Evolutionary conservation across 164 flowering plant species (phyloP).

Genomic region (Umbellularia californica): DNA sequence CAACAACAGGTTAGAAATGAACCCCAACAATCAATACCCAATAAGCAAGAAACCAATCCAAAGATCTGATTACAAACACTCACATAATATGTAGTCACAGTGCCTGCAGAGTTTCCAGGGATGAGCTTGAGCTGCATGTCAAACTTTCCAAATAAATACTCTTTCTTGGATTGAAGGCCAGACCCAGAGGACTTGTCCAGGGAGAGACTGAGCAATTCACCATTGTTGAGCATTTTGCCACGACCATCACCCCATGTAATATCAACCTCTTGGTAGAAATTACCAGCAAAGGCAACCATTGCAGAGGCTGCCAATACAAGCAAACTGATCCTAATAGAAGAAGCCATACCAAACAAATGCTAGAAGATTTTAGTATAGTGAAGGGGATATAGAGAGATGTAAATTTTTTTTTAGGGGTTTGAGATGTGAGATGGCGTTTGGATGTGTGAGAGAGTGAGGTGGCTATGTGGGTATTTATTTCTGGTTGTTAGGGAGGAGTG

Average conservation of each 20-base stretch:
- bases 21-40: not conserved
- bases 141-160: slow-evolving; percentile 17
- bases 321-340: not conserved
- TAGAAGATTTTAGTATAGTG: not conserved
- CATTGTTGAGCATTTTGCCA: slow-evolving; percentile 22
- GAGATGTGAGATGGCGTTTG: not conserved
- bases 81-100: slow-evolving; percentile 24
- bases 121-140: slow-evolving; percentile 24
- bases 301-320: not conserved
- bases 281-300: slow-evolving; percentile 9
- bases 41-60: not conserved
- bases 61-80: not conserved
- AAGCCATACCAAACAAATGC: not conserved
- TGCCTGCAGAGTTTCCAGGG: slow-evolving; percentile 25
- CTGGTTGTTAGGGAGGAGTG: no score
- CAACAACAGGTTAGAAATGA: not conserved
- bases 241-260: slow-evolving; percentile 23
- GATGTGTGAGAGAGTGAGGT: no score
- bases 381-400: not conserved
- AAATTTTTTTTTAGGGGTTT: no score
- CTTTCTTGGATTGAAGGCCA: slow-evolving; percentile 19
- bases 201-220: slow-evolving; percentile 17
- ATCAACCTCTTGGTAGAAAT: slow-evolving; percentile 15
- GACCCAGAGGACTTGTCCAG: slow-evolving; percentile 21
- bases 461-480: no score